Conservation (phyloP, 2,329 filamentous ascomycete genomes). For the Claviceps arundinis region DNA sequence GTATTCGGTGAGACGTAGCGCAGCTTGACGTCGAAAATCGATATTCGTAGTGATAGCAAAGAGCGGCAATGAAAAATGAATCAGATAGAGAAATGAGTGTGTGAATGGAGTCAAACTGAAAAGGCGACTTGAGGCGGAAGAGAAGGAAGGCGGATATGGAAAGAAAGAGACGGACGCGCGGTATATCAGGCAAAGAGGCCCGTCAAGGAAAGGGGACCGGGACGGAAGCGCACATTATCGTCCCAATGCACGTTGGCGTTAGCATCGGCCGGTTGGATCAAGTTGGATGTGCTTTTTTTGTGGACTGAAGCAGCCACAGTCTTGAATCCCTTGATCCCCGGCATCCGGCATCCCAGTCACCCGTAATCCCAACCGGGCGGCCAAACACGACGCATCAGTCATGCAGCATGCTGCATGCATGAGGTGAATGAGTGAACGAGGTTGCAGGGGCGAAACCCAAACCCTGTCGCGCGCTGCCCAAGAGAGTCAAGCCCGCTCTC, state of each 20-base stretch:
- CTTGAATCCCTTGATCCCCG: neutral
- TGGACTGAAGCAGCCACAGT: neutral
- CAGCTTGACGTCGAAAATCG: conserved; percentile 7
- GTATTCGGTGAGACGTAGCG: conserved; percentile 7
- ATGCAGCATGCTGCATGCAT: neutral
- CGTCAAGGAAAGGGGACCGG: conserved; percentile 3
- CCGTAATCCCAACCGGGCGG: neutral
- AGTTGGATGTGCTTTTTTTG: neutral
- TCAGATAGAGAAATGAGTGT: conserved; percentile 19
- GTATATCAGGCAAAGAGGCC: conserved; percentile 7
- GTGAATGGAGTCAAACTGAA: conserved; percentile 1
- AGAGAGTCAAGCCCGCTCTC: no score
- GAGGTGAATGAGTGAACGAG: neutral
- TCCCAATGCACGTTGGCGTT: neutral
- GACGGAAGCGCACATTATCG: neutral
- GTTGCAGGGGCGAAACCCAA: neutral
- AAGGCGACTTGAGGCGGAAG: conserved; percentile 2
- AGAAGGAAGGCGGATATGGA: neutral
- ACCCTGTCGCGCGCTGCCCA: neutral
- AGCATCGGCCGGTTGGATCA: neutral
- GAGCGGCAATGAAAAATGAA: conserved; percentile 4
- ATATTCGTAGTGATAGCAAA: conserved; percentile 6
- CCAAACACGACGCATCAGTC: neutral
- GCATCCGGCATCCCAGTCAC: neutral
- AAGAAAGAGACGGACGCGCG: conserved; percentile 4